Evolutionary conservation across 225 moss, liverwort and hornwort genomes (phyloP).

Genomic region (Rhytidiadelphus loreus): DNA sequence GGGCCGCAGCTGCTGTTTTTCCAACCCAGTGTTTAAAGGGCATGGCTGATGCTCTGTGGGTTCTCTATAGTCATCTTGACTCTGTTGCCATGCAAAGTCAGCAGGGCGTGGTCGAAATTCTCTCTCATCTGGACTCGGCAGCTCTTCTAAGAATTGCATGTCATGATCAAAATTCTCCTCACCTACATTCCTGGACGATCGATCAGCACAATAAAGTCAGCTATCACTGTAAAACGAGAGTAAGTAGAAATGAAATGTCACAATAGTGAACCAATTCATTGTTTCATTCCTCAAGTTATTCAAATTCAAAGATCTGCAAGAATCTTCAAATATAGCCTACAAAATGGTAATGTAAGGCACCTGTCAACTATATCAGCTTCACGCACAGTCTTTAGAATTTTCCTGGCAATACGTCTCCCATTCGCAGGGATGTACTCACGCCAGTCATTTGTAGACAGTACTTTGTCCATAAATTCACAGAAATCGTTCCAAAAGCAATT

Average conservation of each 20-base stretch:
- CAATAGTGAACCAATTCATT: not conserved
- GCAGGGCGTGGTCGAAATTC: not conserved
- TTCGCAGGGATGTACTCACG: slow-evolving; percentile 33
- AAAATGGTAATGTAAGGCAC: slow-evolving; percentile 6
- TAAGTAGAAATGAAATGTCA: not conserved
- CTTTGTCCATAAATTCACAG: slow-evolving; percentile 52
- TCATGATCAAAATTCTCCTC: slow-evolving; percentile 4
- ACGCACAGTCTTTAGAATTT: not conserved
- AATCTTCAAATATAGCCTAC: not conserved
- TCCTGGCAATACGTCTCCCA: slow-evolving; percentile 19
- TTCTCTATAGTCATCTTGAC: not conserved
- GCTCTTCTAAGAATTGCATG: slow-evolving; percentile 7
- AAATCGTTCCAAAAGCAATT: slow-evolving; percentile 42
- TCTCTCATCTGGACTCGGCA: slow-evolving; percentile 4
- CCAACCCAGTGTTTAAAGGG: not conserved
- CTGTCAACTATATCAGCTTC: slow-evolving; percentile 22
- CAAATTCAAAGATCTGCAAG: not conserved
- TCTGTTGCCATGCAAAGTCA: not conserved
- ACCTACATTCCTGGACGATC: not conserved
- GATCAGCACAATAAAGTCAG: not conserved
- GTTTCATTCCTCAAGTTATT: not conserved
- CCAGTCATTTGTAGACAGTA: slow-evolving; percentile 29
- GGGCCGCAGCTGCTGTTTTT: slow-evolving; percentile 28
- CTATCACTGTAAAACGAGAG: not conserved
- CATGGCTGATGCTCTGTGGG: not conserved